Percentiles rank a stretch among this genome's conserved stretches.
Conservation (phyloP, 2,329 filamentous ascomycete genomes). For the Trichoderma sp. region DNA sequence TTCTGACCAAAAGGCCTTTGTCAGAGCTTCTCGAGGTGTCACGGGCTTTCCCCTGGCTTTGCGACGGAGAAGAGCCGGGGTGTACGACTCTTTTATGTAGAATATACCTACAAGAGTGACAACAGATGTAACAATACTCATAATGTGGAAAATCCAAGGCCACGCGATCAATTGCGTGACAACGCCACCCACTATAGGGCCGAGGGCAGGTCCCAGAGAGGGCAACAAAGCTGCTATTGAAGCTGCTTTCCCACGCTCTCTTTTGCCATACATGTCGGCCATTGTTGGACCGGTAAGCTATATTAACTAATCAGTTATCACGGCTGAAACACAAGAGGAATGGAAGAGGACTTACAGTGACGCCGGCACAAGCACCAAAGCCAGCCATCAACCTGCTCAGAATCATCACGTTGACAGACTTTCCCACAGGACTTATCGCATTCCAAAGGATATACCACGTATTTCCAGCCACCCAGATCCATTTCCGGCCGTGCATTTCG, state of each 20-base stretch:
- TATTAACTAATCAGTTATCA: not conserved
- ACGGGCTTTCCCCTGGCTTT: not conserved
- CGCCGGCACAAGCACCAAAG: not conserved
- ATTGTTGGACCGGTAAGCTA: conserved; percentile 36
- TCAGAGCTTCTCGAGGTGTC: not conserved
- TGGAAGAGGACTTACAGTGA: not conserved
- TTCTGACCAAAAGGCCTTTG: not conserved
- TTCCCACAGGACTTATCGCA: conserved; percentile 33
- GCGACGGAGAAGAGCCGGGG: not conserved
- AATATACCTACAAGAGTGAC: not conserved
- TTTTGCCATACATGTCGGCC: conserved; percentile 36
- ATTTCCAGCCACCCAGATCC: conserved; percentile 35
- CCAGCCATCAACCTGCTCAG: conserved; percentile 27
- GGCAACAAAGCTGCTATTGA: conserved; percentile 32
- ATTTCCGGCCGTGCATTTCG: conserved; percentile 36
- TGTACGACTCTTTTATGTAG: not conserved
- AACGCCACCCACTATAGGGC: conserved; percentile 65
- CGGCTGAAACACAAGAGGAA: fast-evolving
- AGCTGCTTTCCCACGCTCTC: conserved; percentile 38
- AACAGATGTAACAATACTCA: conserved; percentile 30
- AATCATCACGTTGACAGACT: conserved; percentile 34
- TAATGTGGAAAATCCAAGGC: conserved; percentile 70
- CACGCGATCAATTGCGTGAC: conserved; percentile 62
- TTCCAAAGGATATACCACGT: conserved; percentile 39
- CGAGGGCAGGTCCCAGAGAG: conserved; percentile 61